phyloP scores from a whole-genome alignment of 805 yeast genomes.

The Suhomyces canberraensis region DNA sequence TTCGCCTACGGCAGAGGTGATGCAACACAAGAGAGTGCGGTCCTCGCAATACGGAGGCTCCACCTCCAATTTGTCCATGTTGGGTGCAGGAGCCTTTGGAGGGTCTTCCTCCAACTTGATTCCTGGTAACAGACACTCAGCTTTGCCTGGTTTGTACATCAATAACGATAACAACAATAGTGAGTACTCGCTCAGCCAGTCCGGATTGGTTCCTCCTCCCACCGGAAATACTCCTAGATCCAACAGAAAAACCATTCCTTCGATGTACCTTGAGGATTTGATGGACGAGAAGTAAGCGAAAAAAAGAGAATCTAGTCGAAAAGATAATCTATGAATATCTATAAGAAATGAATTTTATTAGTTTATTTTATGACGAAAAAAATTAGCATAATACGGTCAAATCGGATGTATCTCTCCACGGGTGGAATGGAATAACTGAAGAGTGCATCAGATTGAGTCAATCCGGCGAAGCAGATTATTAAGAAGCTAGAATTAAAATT shows the following conservation, averaged over 20 bases:
- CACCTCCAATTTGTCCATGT: constrained; percentile 10
- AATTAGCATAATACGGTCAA: no score
- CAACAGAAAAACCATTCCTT: constrained; percentile 41
- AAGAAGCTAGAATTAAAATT: no score
- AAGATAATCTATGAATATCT: no score
- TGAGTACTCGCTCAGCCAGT: constrained; percentile 21
- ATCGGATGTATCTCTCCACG: no score
- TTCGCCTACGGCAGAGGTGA: constrained; percentile 77
- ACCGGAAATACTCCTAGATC: constrained; percentile 11
- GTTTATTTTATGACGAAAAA: no score
- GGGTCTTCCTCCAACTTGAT: constrained; percentile 16
- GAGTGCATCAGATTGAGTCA: no score
- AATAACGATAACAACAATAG: constrained; percentile 35
- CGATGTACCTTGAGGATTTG: constrained; percentile 49
- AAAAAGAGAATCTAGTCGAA: no score
- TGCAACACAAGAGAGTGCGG: constrained; percentile 43
- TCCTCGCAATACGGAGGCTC: constrained; percentile 20
- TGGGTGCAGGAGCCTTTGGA: constrained; percentile 17
- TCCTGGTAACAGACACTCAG: constrained; percentile 27
- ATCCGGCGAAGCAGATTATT: no score
- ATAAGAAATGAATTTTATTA: no score
- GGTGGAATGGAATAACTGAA: no score
- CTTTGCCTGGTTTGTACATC: constrained; percentile 38
- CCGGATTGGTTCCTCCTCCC: constrained; percentile 6
- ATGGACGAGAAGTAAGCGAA: constrained; percentile 30